Evolutionary conservation across 139 green algal genomes (phyloP), one percentile per base, ranked within the genome.

Genomic region (Auxenochlorella protothecoides): DNA sequence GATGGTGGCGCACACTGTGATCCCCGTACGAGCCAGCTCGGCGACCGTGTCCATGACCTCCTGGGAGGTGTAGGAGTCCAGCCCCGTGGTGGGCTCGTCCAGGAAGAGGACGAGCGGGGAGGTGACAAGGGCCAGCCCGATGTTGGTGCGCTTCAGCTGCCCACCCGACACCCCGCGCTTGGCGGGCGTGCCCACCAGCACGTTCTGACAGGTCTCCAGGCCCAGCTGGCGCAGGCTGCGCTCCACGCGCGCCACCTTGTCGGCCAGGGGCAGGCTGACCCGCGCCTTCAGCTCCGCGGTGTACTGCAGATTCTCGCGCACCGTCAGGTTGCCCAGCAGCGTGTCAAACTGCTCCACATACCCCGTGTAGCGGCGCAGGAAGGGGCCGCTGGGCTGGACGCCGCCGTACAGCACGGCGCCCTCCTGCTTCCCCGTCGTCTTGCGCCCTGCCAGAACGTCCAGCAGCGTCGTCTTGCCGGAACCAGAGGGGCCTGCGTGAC

Each of bases 291-390:
- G 79, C 66, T 85, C 77, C 9, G 71, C 76, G 15, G 76, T 80
- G 59, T 80, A 80, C 65, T 72, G 61, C 6, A 83, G 67, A 66
- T 81, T 80, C 67, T 81, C 78, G 5, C 67, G 27, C n/a, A 75
- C 70, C 12, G 74, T 83, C n/a, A 83, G 71, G 16, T 53, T 75
- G 54, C 16, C 60, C 11, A 83, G 16, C 66, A 83, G 74, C 5
- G 75, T 76, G 56, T 83, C 85, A 76, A 89, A 87, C 77, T 92
- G 87, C 83, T 92, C 87, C 27, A 92, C 86, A 65, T 92, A 92
- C 27, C 87, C 87, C 2, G 89, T 93, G 72, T 82, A 85, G 55
- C 87, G 80, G 13, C 87, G 79, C 72, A 95, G 79, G 76, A 92
- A 91, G 27, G 72, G 68, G 6, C 60, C 68, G 2, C 85, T 87